Evolutionary conservation across 768 basidiomycete genomes (phyloP).

Genomic region (Coprinellus micaceus): DNA sequence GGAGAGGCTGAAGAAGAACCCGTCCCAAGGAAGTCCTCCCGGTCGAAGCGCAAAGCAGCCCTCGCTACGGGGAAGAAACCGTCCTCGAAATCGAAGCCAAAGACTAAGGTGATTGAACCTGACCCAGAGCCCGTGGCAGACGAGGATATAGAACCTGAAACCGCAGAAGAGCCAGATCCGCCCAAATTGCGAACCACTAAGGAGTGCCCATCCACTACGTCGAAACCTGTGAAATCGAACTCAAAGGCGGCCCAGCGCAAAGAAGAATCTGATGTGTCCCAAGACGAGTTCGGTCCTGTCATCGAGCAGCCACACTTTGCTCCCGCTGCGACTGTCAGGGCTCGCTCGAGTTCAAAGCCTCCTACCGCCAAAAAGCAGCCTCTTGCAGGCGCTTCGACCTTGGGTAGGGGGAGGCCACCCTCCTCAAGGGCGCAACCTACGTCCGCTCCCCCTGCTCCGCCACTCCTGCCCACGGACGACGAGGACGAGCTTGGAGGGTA

Average conservation of each 20-base stretch:
- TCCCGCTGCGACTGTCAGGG: neutral
- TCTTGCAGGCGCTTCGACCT: neutral
- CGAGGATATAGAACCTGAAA: constrained; percentile 13
- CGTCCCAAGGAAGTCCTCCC: constrained; percentile 11
- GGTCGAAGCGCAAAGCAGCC: constrained; percentile 16
- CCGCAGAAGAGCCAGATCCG: constrained; percentile 5
- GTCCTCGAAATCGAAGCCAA: constrained; percentile 18
- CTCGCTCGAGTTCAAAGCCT: neutral
- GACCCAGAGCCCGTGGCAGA: constrained; percentile 18
- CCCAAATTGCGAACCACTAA: constrained; percentile 8
- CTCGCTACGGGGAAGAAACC: constrained; percentile 6
- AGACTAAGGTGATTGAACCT: constrained; percentile 16
- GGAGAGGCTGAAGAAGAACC: constrained; percentile 9
- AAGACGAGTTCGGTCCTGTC: constrained; percentile 4
- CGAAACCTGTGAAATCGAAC: constrained; percentile 12
- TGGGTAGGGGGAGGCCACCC: constrained; percentile 11
- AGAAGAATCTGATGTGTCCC: neutral
- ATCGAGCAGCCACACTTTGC: constrained; percentile 1
- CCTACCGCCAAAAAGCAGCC: neutral
- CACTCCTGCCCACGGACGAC: constrained; percentile 12
- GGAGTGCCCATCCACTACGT: constrained; percentile 13
- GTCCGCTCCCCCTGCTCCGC: constrained; percentile 8
- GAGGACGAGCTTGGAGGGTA: constrained; percentile 18
- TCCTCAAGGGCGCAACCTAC: constrained; percentile 13
- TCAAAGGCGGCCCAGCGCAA: constrained; percentile 1